These are phyloP conservation scores for Microstegium vimineum DNA, from an alignment of 176 grass and related monocot genomes.

Conservation along the genomic window DNA sequence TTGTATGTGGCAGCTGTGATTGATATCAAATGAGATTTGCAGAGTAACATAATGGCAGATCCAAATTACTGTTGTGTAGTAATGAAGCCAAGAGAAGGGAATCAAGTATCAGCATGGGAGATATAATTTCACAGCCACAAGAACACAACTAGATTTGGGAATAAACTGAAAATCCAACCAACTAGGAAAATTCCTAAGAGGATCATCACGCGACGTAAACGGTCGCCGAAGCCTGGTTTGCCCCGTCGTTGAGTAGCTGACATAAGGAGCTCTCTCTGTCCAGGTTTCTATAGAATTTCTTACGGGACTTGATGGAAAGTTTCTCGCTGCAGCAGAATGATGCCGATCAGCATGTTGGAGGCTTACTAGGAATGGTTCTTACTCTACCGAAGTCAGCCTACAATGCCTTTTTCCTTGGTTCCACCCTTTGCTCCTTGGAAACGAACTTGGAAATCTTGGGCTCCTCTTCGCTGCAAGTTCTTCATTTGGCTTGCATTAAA, in stretches of 20 bases:
- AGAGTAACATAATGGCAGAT: not conserved
- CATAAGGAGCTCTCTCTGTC: not conserved
- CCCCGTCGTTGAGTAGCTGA: not conserved
- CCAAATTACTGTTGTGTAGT: constrained; percentile 3
- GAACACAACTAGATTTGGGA: not conserved
- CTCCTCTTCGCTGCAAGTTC: no score
- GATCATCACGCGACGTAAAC: not conserved
- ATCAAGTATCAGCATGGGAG: constrained; percentile 13
- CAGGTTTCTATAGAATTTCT: not conserved
- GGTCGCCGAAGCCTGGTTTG: not conserved
- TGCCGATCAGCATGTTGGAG: not conserved
- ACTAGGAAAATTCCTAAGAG: not conserved
- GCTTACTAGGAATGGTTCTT: not conserved
- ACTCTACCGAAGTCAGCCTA: not conserved
- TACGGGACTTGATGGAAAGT: not conserved
- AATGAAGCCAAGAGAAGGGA: constrained; percentile 1
- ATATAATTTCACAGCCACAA: not conserved
- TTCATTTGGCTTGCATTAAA: no score
- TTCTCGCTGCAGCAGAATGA: not conserved
- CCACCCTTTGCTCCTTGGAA: not conserved
- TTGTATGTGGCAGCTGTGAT: constrained; percentile 17
- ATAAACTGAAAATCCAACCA: not conserved
- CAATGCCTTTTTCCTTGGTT: not conserved
- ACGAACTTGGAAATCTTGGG: no score
- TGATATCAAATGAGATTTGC: constrained; percentile 15